Base-by-base conservation (phyloP, 192 early-diverging fungal species). In the Neocallimastix lanati region DNA sequence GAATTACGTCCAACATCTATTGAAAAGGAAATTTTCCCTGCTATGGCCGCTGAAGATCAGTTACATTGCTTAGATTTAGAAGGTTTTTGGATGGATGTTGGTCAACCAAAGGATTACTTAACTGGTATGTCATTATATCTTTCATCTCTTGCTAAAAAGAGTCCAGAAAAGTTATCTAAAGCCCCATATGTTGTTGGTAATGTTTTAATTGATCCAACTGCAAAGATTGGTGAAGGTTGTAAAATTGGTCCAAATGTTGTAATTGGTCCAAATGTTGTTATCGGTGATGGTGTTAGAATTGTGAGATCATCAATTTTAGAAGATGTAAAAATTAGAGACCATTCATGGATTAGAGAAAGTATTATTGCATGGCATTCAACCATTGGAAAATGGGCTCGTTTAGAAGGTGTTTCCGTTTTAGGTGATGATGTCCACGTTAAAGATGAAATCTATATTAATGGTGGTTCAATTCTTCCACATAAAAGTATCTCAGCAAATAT, bases 1-100 rank as follows among this genome's bases (percentile, higher is more conserved):
- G 90, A 92, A 87, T 88, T 93, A 82, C 91, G 90, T 83, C 98
- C 98, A 33, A 98, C 95, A 25, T 97, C 96, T 29, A 99, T 99
- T 82, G 98, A 99, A 86, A 96, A 95, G 85, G 96, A 98, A 82
- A 88, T 97, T 16, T 99, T 99, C 91, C 98, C 98, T 28, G 78
- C 80, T 78, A 97, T 99, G 92, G 96, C 96, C 15, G 79, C 82
- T 12, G 98, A 96, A 82, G 79, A 81, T 29, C 90, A 96, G 85
- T 90, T 99, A 77, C 95, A 98, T 88, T 90, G 93, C 28, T 96
- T 96, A 83, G 94, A 94, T 35, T 89, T 99, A 77, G 92, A 94
- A 67, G 96, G 96, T 81, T 98, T 93, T 91, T 99, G 98, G 98
- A 96, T 96, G 92, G 98, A 99, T 84, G 96, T 99, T 80, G 98